Evolutionary conservation across 2,329 filamentous ascomycete species (phyloP).

Genomic region (Colletotrichum acutatum): DNA sequence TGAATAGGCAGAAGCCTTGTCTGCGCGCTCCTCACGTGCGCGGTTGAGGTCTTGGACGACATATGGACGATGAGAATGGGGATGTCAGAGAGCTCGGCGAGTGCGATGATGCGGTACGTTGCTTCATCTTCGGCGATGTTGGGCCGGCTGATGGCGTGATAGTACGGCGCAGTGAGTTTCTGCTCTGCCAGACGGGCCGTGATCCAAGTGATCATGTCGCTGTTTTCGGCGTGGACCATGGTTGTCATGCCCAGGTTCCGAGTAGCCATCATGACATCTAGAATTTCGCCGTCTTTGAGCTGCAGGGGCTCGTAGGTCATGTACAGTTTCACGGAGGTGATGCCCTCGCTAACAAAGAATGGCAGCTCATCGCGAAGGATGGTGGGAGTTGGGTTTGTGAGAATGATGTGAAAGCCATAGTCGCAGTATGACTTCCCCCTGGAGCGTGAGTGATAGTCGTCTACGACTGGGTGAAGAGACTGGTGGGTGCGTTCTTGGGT

Average conservation of each 20-base stretch:
- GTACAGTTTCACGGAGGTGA: conserved; percentile 62
- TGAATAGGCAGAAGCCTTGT: conserved; percentile 58
- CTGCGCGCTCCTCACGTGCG: conserved; percentile 56
- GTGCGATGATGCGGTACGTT: conserved; percentile 62
- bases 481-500: conserved; percentile 59
- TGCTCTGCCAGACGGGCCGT: conserved; percentile 61
- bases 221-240: conserved; percentile 67
- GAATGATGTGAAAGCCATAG: conserved; percentile 66
- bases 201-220: conserved; percentile 64
- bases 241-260: conserved; percentile 46
- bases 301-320: conserved; percentile 64
- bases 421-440: conserved; percentile 61
- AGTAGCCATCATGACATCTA: conserved; percentile 61
- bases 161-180: conserved; percentile 59
- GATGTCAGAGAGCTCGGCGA: conserved; percentile 59
- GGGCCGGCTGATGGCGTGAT: conserved; percentile 61
- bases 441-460: conserved; percentile 58
- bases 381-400: conserved; percentile 54
- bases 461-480: conserved; percentile 56
- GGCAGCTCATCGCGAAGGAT: conserved; percentile 50
- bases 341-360: conserved; percentile 50
- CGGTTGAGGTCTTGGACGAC: conserved; percentile 56
- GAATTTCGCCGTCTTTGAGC: conserved; percentile 59
- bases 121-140: conserved; percentile 62
- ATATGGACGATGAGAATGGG: conserved; percentile 67